Evolutionary conservation across 2,329 filamentous ascomycete genomes (phyloP).

Genomic region (Thelonectria discophora): DNA sequence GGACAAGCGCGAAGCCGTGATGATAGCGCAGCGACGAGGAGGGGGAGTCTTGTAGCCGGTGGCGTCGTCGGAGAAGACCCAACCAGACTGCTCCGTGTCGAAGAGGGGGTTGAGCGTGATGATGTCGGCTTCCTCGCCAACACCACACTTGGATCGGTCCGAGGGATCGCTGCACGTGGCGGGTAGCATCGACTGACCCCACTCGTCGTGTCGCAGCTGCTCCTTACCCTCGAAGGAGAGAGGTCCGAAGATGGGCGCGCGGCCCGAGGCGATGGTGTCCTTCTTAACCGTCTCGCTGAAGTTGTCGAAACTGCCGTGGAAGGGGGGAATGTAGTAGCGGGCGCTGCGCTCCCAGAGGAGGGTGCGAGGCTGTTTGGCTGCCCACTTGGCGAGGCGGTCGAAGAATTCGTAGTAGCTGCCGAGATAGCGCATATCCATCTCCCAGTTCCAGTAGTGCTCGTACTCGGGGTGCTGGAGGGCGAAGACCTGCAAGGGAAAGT

Average conservation of each 20-base stretch:
- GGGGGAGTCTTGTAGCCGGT: slow-evolving; percentile 72
- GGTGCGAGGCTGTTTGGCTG: slow-evolving; percentile 71
- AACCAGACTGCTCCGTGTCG: slow-evolving; percentile 74
- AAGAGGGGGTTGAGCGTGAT: slow-evolving; percentile 83
- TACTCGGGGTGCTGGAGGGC: slow-evolving; percentile 71
- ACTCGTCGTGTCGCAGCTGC: slow-evolving; percentile 60
- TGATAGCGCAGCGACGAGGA: slow-evolving; percentile 76
- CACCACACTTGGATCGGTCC: slow-evolving; percentile 65
- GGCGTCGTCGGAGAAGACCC: slow-evolving; percentile 75
- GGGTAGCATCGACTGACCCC: slow-evolving; percentile 63
- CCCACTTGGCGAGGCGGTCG: slow-evolving; percentile 72
- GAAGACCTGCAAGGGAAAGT: slow-evolving; percentile 72
- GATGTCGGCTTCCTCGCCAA: slow-evolving; percentile 76
- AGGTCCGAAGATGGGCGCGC: slow-evolving; percentile 75
- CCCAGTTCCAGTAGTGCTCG: slow-evolving; percentile 75
- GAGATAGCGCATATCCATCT: slow-evolving; percentile 73
- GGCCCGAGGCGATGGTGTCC: slow-evolving; percentile 63
- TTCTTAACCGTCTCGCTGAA: slow-evolving; percentile 72
- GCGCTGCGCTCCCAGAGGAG: slow-evolving; percentile 81
- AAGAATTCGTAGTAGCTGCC: slow-evolving; percentile 79
- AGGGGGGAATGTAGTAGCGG: slow-evolving; percentile 77
- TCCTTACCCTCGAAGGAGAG: slow-evolving; percentile 59
- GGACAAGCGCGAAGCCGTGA: slow-evolving; percentile 75
- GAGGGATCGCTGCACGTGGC: slow-evolving; percentile 62
- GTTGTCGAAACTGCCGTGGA: slow-evolving; percentile 77